phyloP scores from a whole-genome alignment of 2,329 filamentous ascomycete species.

The Nemania diffusa region DNA sequence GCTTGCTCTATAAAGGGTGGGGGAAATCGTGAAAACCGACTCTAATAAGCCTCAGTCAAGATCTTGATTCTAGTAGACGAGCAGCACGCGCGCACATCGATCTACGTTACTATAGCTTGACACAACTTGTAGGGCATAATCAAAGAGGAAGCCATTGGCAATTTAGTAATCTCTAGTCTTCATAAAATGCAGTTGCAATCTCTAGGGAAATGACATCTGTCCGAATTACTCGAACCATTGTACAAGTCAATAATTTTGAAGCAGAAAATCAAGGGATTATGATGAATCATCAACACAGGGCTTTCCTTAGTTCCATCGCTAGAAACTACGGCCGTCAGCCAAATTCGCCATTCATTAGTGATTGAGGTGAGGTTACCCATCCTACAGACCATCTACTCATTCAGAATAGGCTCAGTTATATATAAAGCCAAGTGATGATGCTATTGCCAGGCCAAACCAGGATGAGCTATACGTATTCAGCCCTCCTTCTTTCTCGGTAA shows the following conservation, averaged over 20 bases:
- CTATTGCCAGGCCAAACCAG: not conserved
- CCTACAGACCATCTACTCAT: not conserved
- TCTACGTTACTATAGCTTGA: constrained; percentile 10
- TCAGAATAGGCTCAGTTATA: not conserved
- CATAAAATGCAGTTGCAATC: constrained; percentile 8
- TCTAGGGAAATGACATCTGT: constrained; percentile 10
- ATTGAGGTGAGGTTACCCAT: constrained; percentile 25
- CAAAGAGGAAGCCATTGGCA: constrained; percentile 8
- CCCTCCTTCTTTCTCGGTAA: not conserved
- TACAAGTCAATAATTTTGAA: constrained; percentile 1
- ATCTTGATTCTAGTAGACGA: not conserved
- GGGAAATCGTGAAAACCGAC: not conserved
- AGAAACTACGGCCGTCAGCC: not conserved
- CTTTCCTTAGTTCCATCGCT: not conserved
- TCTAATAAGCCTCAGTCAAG: constrained; percentile 31
- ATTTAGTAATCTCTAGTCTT: not conserved
- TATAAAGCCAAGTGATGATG: constrained; percentile 21
- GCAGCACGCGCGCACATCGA: constrained; percentile 5
- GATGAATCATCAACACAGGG: not conserved
- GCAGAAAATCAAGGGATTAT: not conserved
- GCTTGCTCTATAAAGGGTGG: constrained; percentile 13
- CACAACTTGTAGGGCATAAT: not conserved
- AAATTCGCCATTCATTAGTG: constrained; percentile 14
- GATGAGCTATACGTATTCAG: not conserved
- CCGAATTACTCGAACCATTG: not conserved